Percentiles rank a stretch among this genome's conserved stretches.
phyloP scores from a whole-genome alignment of 257 asterid species.

The Linderniella brevidens region DNA sequence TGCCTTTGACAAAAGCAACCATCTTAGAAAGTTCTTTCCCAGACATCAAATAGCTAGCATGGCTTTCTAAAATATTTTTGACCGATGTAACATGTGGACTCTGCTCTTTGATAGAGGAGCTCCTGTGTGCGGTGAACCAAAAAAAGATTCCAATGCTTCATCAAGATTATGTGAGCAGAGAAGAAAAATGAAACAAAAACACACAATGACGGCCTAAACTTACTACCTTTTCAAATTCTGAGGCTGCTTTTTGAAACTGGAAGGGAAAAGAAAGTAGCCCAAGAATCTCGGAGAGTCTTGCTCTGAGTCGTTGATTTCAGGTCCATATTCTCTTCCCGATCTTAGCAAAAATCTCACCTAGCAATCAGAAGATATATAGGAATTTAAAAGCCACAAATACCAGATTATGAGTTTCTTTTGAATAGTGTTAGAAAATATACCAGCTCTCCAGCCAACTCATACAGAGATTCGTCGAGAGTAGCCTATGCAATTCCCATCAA shows the following conservation, averaged over 20 bases:
- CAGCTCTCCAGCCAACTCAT: conserved; percentile 99
- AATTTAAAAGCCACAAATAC: conserved; percentile 6
- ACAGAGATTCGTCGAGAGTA: conserved; percentile 81
- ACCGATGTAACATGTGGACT: conserved; percentile 92
- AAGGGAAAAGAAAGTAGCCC: conserved; percentile 79
- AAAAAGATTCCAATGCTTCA: background rate
- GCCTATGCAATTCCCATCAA: conserved; percentile 44
- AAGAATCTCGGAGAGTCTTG: conserved; percentile 73
- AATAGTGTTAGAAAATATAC: conserved; percentile 19
- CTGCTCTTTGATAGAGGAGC: conserved; percentile 73
- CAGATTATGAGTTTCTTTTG: conserved; percentile 1
- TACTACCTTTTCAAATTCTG: conserved; percentile 64
- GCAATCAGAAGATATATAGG: conserved; percentile 11
- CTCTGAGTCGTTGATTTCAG: conserved; percentile 47
- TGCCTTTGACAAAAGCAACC: conserved; percentile 97
- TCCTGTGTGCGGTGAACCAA: conserved; percentile 17
- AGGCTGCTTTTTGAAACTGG: conserved; percentile 65
- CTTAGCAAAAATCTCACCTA: conserved; percentile 95
- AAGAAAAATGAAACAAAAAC: background rate
- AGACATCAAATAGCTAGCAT: conserved; percentile 94
- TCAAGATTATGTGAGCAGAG: background rate
- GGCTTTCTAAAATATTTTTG: conserved; percentile 85
- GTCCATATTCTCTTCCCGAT: conserved; percentile 94
- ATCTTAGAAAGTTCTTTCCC: conserved; percentile 97
- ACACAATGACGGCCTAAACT: background rate